phyloP scores from a whole-genome alignment of 2,329 filamentous ascomycete genomes.

The Aspergillus felis region DNA sequence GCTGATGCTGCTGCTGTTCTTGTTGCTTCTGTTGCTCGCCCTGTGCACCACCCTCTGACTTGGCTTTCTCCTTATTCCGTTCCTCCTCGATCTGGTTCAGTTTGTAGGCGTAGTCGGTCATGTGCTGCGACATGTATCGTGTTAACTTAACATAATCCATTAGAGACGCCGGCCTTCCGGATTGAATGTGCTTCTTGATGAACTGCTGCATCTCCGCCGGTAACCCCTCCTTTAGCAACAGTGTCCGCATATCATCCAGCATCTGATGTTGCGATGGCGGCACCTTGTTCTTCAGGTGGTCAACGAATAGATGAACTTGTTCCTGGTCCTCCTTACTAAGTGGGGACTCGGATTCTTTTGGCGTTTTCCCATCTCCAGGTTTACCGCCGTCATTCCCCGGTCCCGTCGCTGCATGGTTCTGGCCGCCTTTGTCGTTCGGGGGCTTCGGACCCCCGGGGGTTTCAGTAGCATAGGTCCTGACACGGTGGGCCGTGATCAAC shows the following conservation, averaged over 20 bases:
- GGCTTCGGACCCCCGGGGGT: conserved; percentile 44
- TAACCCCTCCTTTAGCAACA: conserved; percentile 65
- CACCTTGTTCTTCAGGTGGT: conserved; percentile 54
- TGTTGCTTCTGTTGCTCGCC: conserved; percentile 8
- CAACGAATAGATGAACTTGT: conserved; percentile 55
- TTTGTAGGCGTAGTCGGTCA: conserved; percentile 45
- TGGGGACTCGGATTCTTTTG: conserved; percentile 38
- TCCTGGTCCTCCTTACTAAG: conserved; percentile 55
- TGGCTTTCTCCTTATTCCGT: conserved; percentile 10
- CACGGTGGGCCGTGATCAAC: conserved; percentile 28
- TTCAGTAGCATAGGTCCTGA: conserved; percentile 42
- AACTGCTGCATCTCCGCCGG: conserved; percentile 65
- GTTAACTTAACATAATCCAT: conserved; percentile 60
- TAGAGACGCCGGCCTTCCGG: conserved; percentile 46
- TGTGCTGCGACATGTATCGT: conserved; percentile 53
- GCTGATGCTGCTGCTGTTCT: conserved; percentile 16
- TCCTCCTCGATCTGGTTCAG: conserved; percentile 25
- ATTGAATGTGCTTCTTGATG: conserved; percentile 51
- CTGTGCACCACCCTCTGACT: conserved; percentile 28
- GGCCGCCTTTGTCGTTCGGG: conserved; percentile 33
- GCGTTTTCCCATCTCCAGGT: conserved; percentile 30
- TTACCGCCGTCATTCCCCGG: conserved; percentile 45
- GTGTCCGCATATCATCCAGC: conserved; percentile 57
- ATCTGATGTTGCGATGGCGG: conserved; percentile 59
- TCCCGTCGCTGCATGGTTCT: conserved; percentile 32